These are phyloP conservation scores for Hypoxylon rubiginosum DNA, from an alignment of 2,329 filamentous ascomycete genomes.

Conservation along the genomic window DNA sequence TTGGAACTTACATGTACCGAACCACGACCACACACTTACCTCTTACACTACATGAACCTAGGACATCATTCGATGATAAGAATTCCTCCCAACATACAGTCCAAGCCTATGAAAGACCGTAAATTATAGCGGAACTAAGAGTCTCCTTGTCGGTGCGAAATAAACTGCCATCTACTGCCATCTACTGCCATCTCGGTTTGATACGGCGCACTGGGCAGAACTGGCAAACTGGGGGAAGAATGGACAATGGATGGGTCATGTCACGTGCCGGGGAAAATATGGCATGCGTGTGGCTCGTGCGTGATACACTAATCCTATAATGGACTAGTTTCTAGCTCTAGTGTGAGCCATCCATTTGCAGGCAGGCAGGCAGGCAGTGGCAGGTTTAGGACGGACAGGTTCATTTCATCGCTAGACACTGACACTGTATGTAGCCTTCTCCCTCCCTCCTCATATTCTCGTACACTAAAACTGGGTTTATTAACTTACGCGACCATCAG, in stretches of 20 bases:
- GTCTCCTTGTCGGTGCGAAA: no score
- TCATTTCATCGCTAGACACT: slow-evolving; percentile 29
- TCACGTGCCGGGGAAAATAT: slow-evolving; percentile 32
- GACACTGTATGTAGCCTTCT: slow-evolving; percentile 28
- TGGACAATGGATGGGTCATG: background rate
- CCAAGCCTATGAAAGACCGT: background rate
- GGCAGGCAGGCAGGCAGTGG: no score
- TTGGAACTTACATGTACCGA: background rate
- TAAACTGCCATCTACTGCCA: no score
- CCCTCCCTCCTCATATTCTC: slow-evolving; percentile 34
- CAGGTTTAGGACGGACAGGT: slow-evolving; percentile 21
- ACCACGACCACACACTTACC: background rate
- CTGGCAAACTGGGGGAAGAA: background rate
- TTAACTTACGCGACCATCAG: background rate
- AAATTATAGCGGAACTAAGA: no score
- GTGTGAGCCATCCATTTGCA: slow-evolving; percentile 35
- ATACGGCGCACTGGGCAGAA: no score
- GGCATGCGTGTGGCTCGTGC: slow-evolving; percentile 23
- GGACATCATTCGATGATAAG: no score
- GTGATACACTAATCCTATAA: background rate
- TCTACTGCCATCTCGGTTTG: no score
- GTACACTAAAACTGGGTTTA: background rate
- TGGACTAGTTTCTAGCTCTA: slow-evolving; percentile 22
- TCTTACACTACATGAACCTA: no score
- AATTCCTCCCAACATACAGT: no score